phyloP scores from a whole-genome alignment of 78 protist genomes.

The Parvularia atlantis region DNA sequence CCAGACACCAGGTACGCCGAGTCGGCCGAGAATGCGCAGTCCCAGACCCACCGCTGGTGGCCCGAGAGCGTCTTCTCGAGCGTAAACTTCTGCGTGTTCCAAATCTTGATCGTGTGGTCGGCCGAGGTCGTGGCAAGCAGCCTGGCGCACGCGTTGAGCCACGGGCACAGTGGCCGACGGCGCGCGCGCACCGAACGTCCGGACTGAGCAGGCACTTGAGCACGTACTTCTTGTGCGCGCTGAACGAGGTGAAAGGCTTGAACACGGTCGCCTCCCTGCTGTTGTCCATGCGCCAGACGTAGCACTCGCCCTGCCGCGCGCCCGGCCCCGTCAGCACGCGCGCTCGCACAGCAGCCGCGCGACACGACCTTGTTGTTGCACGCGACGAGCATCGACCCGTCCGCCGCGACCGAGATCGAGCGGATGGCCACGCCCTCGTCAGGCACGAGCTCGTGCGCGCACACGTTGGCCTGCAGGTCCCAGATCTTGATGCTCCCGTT shows the following conservation, averaged over 20 bases:
- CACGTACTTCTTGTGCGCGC: slow-evolving; percentile 38
- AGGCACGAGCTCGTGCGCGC: slow-evolving; percentile 59
- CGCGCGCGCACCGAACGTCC: slow-evolving; percentile 47
- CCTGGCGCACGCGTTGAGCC: slow-evolving; percentile 11
- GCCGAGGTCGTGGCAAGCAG: slow-evolving; percentile 84
- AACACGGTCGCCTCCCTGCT: not conserved
- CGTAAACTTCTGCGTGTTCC: slow-evolving; percentile 43
- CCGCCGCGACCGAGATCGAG: slow-evolving; percentile 44
- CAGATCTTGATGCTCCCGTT: slow-evolving; percentile 76
- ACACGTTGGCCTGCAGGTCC: slow-evolving; percentile 64
- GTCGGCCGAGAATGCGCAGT: slow-evolving; percentile 83
- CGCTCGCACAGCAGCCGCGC: not conserved
- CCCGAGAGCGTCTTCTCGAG: slow-evolving; percentile 55
- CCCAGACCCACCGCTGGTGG: slow-evolving; percentile 96
- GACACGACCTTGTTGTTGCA: slow-evolving; percentile 47
- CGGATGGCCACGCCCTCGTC: slow-evolving; percentile 69
- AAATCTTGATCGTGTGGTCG: slow-evolving; percentile 73
- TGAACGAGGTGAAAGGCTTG: not conserved
- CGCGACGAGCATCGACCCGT: slow-evolving; percentile 59
- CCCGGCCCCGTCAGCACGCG: no score
- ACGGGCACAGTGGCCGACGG: not conserved
- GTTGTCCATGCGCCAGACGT: slow-evolving; percentile 45
- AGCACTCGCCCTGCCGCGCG: slow-evolving; percentile 51
- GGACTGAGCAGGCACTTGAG: slow-evolving; percentile 64
- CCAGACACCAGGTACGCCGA: slow-evolving; percentile 83